Base-by-base conservation (phyloP, 352 stramenopile genomes). In the Pythium rishiriense region DNA sequence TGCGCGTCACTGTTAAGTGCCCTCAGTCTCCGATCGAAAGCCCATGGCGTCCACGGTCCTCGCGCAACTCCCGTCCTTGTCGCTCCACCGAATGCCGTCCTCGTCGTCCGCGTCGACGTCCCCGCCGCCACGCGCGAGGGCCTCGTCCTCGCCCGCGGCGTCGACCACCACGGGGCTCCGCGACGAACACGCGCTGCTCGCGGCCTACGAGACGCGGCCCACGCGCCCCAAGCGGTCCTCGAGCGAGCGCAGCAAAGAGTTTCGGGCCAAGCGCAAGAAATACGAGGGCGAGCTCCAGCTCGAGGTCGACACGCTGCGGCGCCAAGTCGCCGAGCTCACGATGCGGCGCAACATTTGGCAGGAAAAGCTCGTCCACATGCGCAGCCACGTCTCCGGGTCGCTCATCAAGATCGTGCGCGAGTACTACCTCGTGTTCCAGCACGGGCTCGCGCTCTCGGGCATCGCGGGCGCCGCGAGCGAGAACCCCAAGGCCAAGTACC, bases 221-320 rank as follows among this genome's bases (percentile, higher is more conserved):
- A 71, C 57, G 21, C 57, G 64, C 7, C 57, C 57, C 12, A 71
- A 71, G 58, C 64, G 64, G 7, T 66, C 62, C 24, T 70, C 54
- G 17, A 74, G 67, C 50, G 67, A 74, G 42, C 67, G 67, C 50
- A 64, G 62, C 17, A 74, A 74, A 60, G 67, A 70, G 56, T 74
- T 74, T 45, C 67, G 67, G 45, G 62, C 61, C 60, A 70, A 70
- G 28, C 62, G 67, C 52, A 74, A 70, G 28, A 74, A 70, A 45
- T 70, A 74, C 64, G 67, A 74, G 42, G 52, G 55, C 51, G 62
- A 74, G 25, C 62, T 74, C 21, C 50, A 60, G 42, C 56, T 49
- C 19, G 33, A 61, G 15, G 62, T 74, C 39, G 62, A 67, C 25
- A 14, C 41, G 15, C 45, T 74, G 42, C 67, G 56, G 0, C 56